Evolutionary conservation across 257 asterid species (phyloP).

Genomic region (Dorcoceras hygrometricum): DNA sequence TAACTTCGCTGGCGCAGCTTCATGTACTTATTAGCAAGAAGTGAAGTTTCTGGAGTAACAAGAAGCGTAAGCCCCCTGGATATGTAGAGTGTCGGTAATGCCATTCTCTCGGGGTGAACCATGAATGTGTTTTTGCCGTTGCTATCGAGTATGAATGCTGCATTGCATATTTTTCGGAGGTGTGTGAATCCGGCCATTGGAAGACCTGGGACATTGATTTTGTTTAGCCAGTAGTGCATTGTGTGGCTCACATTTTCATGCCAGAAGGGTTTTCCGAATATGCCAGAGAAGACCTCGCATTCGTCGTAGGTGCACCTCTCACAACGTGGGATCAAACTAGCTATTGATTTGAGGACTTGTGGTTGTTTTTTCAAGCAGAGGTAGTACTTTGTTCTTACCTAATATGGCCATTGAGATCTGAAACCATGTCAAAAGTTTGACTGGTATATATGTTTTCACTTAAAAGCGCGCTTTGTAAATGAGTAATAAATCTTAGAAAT

Average conservation of each 20-base stretch:
- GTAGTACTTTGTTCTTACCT: background rate
- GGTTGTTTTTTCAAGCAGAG: background rate
- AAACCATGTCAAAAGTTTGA: background rate
- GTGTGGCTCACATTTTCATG: conserved; percentile 45
- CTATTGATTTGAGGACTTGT: conserved; percentile 34
- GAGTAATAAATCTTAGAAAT: background rate
- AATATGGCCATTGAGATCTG: background rate
- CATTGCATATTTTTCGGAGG: conserved; percentile 41
- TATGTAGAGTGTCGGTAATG: conserved; percentile 43
- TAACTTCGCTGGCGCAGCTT: conserved; percentile 51
- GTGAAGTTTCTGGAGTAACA: conserved; percentile 47
- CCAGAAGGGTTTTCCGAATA: conserved; percentile 58
- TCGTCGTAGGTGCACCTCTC: conserved; percentile 54
- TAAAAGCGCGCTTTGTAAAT: background rate
- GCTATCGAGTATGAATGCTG: conserved; percentile 46
- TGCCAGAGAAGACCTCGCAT: conserved; percentile 57
- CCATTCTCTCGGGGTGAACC: conserved; percentile 54
- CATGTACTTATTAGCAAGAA: conserved; percentile 57
- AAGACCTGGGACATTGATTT: conserved; percentile 30
- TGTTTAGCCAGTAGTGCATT: conserved; percentile 46
- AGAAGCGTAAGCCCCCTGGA: conserved; percentile 47
- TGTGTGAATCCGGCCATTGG: conserved; percentile 61
- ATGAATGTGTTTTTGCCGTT: conserved; percentile 37
- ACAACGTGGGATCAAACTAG: conserved; percentile 45
- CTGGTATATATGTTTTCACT: too few relatives aligned